Evolutionary conservation across 2,329 filamentous ascomycete species (phyloP), one percentile per base, ranked within the genome.

Genomic region (Colletotrichum noveboracense): DNA sequence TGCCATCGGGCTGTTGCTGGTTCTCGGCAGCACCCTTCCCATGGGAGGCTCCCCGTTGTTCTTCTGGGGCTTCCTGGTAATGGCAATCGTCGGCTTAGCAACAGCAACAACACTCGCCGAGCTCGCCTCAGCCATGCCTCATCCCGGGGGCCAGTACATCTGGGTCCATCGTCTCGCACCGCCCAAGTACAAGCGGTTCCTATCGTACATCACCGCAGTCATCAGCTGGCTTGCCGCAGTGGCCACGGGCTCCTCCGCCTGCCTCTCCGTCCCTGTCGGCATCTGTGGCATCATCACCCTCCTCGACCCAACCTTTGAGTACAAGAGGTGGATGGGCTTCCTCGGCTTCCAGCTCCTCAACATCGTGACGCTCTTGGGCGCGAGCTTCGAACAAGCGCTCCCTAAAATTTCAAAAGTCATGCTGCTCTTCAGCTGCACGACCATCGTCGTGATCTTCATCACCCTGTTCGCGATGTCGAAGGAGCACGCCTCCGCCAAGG

Each of bases 161-260:
- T 82, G 81, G 81, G 78, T 78, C 16, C 75, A 77, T 72, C 68
- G 75, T 7, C 78, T 81, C 13, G 80, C 80, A 0, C 78, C 80
- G 1, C 56, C 32, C 3, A 34, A 60, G 7, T 73, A 52, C 28
- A 73, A 76, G 0, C 71, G 80, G 1, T 76, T 78, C 61, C 72
- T 80, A 7, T 80, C 80, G 3, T 82, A 81, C 71, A 52, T 75
- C 10, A 71, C 69, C 3, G 71, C 80, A 18, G 61, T 80, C 3
- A 70, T 79, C n/a, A 80, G 80, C 71, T 82, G 80, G 81, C 58
- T 81, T 12, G 80, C 75, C 2, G 79, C 81, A 4, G 79, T 82
- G 3, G 78, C 78, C 0, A 81, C 79, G 0, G 79, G 79, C 16
- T 60, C 80, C 2, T 81, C 80, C 4, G 77, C 79, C 0, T 80